phyloP scores from a whole-genome alignment of 2,329 filamentous ascomycete species.

The Alternaria hordeiaustralica region DNA sequence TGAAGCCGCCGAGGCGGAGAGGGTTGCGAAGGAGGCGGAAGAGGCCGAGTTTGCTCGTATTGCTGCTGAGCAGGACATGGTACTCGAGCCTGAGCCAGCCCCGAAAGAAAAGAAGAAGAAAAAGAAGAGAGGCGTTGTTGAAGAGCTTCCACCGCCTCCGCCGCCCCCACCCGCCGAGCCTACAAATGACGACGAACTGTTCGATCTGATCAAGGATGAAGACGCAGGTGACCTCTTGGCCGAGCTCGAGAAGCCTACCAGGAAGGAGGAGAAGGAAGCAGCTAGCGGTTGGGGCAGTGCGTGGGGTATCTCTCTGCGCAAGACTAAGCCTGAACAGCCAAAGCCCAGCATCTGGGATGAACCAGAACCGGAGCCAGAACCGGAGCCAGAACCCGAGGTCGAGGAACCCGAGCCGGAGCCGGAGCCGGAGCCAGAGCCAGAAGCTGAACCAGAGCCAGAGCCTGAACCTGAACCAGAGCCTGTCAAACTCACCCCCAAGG shows the following conservation, averaged over 20 bases:
- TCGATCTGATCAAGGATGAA: conserved; percentile 44
- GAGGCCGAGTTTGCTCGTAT: conserved; percentile 42
- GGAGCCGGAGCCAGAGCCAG: conserved; percentile 25
- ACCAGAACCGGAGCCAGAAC: conserved; percentile 15
- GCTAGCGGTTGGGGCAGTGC: conserved; percentile 49
- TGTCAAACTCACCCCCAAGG: conserved; percentile 9
- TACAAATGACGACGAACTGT: conserved; percentile 37
- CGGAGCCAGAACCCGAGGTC: conserved; percentile 4
- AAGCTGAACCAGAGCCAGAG: conserved; percentile 35
- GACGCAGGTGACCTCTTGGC: conserved; percentile 42
- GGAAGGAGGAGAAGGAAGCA: conserved; percentile 33
- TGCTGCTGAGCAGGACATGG: conserved; percentile 43
- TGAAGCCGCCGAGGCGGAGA: conserved; percentile 33
- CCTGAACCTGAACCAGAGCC: conserved; percentile 23
- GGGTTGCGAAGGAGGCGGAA: conserved; percentile 21
- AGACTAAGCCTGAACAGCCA: conserved; percentile 52
- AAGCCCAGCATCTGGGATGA: conserved; percentile 12
- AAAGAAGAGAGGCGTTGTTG: conserved; percentile 37
- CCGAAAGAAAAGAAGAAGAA: conserved; percentile 47
- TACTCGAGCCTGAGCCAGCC: conserved; percentile 22
- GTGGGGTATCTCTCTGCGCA: conserved; percentile 55
- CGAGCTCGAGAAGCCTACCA: conserved; percentile 45
- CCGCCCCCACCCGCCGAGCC: conserved; percentile 21
- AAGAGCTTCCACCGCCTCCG: conserved; percentile 24
- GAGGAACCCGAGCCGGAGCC: conserved; percentile 15